These are phyloP conservation scores for Xylaria digitata DNA, from an alignment of 2,329 filamentous ascomycete genomes.

Conservation along the genomic window DNA sequence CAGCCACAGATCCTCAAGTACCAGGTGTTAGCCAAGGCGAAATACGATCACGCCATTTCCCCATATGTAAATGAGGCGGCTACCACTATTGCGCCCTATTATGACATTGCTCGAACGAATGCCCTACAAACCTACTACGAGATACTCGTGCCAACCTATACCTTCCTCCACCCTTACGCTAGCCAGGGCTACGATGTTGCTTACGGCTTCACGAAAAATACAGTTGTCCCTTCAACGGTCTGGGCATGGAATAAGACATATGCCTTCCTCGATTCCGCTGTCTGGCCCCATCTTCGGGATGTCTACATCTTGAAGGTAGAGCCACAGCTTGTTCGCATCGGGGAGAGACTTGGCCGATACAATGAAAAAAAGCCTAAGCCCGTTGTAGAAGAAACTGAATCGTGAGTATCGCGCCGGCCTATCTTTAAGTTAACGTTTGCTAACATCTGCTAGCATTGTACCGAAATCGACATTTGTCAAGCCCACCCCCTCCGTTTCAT, in stretches of 20 bases:
- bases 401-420: slow-evolving; percentile 44
- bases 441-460: slow-evolving; percentile 42
- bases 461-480: slow-evolving; percentile 55
- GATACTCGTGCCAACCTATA: slow-evolving; percentile 80
- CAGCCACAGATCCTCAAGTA: slow-evolving; percentile 78
- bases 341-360: slow-evolving; percentile 85
- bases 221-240: slow-evolving; percentile 76
- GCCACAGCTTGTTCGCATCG: slow-evolving; percentile 92
- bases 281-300: slow-evolving; percentile 84
- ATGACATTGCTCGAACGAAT: slow-evolving; percentile 71
- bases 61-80: slow-evolving; percentile 77
- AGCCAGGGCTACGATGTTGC: slow-evolving; percentile 74
- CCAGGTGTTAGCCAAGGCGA: slow-evolving; percentile 67
- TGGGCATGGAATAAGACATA: slow-evolving; percentile 77
- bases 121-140: slow-evolving; percentile 76
- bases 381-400: slow-evolving; percentile 48
- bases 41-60: slow-evolving; percentile 78
- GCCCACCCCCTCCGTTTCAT: slow-evolving; percentile 46
- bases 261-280: slow-evolving; percentile 76
- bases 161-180: slow-evolving; percentile 78
- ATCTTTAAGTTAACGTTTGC: background rate
- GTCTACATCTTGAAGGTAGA: slow-evolving; percentile 93
- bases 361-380: slow-evolving; percentile 60
- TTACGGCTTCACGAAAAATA: slow-evolving; percentile 74
- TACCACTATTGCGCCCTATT: slow-evolving; percentile 75